Base-by-base conservation (phyloP, 2,329 filamentous ascomycete genomes). In the Lasiodiplodia citricola region DNA sequence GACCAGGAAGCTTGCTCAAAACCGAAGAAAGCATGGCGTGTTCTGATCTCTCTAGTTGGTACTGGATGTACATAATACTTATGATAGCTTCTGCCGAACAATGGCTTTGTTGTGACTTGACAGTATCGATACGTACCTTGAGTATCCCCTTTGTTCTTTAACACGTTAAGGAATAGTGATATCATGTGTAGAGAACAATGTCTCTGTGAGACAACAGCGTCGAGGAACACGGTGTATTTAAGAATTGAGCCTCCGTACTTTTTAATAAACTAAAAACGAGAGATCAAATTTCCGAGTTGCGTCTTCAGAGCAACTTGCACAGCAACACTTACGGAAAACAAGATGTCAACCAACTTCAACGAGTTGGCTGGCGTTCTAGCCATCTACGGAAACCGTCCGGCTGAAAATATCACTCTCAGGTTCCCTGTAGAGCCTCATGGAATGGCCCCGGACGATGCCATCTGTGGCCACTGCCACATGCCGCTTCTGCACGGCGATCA, bases 391-490 rank as follows among this genome's bases (percentile, higher is more conserved):
- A 28, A 28, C 28, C 4, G 28, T 4, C 3, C 5, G 4, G 28
- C 28, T 6, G 28, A 28, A 6, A 21, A 8, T 0, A 57, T 41
- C 10, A 31, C 14, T 11, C 55, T 60, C 37, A 25, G 14, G 21
- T 51, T 63, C 41, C 41, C 58, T 23, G 8, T 11, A 14, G 58
- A 63, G 58, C 58, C 28, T 18, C 25, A 3, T 16, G 38, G 3
- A 3, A 41, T 2, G n/a, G 21, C 25, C 1, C 58, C 58, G 2
- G 1, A 5, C 1, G 23, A 2, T 7, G 8, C 41, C 0, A 0
- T 6, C 14, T 63, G 58, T 18, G 14, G 23, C 2, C 13, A 21
- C 2, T 63, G 41, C 25, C 2, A 8, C 25, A 51, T 7, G 23
- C 14, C 1, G 1, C 23, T 50, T n/a, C 41, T 41, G 7, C 31